These are phyloP conservation scores for Quercus variabilis DNA, from an alignment of 306 rosid species.

Conservation along the genomic window DNA sequence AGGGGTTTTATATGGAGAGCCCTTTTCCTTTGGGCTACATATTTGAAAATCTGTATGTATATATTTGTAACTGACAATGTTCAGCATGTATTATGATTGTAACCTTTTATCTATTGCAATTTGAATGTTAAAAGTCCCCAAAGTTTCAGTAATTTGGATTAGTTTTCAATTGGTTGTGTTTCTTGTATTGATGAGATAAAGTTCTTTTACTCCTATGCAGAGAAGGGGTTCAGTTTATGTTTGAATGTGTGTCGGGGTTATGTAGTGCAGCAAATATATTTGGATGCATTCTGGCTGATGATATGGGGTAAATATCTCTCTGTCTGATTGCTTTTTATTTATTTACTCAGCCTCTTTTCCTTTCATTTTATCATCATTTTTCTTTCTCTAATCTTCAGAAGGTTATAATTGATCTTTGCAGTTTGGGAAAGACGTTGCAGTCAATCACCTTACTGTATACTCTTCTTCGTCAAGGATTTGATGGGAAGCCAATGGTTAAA, in stretches of 20 bases:
- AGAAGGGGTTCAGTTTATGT: constrained; percentile 97
- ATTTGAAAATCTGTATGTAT: background rate
- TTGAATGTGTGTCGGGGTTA: constrained; percentile 83
- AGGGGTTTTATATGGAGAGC: background rate
- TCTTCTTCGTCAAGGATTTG: constrained; percentile 87
- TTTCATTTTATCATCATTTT: background rate
- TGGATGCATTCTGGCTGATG: constrained; percentile 99
- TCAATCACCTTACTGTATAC: constrained; percentile 87
- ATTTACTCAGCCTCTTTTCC: background rate
- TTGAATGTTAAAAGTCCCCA: background rate
- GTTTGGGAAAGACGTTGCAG: constrained; percentile 98
- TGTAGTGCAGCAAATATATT: constrained; percentile 46
- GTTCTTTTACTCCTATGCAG: constrained; percentile 45
- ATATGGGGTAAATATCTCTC: constrained; percentile 70
- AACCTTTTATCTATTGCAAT: background rate
- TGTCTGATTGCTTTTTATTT: constrained; percentile 1
- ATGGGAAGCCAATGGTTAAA: constrained; percentile 77
- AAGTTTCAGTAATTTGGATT: background rate
- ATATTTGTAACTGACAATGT: background rate
- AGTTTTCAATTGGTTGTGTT: background rate
- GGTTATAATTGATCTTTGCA: constrained; percentile 33
- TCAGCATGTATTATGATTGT: background rate
- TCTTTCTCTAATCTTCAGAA: background rate
- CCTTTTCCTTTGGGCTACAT: background rate
- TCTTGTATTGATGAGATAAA: constrained; percentile 14